Base-by-base conservation (phyloP, 176 grass and related monocot genomes). In the Triticum timopheevii region DNA sequence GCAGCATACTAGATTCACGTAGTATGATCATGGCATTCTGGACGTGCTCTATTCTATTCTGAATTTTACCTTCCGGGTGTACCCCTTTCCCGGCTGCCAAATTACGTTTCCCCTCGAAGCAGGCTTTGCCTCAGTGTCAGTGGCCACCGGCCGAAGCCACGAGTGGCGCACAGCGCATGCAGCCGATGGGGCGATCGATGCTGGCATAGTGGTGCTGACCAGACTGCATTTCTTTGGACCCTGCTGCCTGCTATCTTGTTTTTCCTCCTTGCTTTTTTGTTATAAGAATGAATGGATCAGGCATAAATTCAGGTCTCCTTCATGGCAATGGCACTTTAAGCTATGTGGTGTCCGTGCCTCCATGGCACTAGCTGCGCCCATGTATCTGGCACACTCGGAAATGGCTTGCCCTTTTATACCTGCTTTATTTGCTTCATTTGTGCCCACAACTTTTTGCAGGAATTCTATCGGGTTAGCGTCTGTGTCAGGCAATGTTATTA, bases 131-230 rank as follows among this genome's bases (percentile, higher is more conserved):
- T 50, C 47, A 50, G 13, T 17, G 49, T 50, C 47, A 50, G 13
- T 17, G 49, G 50, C 16, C 16, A 54, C 50, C 50, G 50, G 5
- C 50, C 50, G 16, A 58, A 22, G 22, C 70, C 13, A 17, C 44
- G 24, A 76, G 83, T 82, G 88, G 36, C 84, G 69, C 49, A 69
- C 78, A 86, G 83, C 88, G 38, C 70, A 61, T 19, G 30, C 28
- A 34, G 34, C 23, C 8, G 61, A 2, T 81, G 15, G 71, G 25
- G 38, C 34, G 34, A 19, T n/a, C 8, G 40, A 79, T 54, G 13
- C n/a, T 33, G 22, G 49, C 13, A 54, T 54, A 54, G 50, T 74
- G 35, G 66, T 90, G 80, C 64, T 28, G 44, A 69, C 68, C 31
- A 3, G 84, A 87, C 65, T 35, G 7, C 13, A 58, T 6, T 52